phyloP scores from a whole-genome alignment of 768 basidiomycete species.

The Lactarius hengduanensis region DNA sequence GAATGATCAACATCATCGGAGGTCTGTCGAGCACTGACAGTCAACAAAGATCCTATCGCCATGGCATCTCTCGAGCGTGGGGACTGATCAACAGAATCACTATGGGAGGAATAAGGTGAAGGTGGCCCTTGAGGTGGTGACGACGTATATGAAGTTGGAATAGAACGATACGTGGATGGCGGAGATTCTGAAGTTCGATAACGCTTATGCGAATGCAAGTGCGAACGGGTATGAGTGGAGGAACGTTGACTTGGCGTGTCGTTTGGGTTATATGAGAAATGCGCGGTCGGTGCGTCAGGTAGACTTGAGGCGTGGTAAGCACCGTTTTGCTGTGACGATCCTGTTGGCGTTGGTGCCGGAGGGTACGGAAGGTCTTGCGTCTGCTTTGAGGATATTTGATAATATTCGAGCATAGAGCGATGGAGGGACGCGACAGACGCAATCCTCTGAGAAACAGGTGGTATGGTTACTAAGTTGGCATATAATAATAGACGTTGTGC shows the following conservation, averaged over 20 bases:
- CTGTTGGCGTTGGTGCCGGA: constrained; percentile 13
- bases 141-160: constrained; percentile 42
- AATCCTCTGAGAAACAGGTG: constrained; percentile 50
- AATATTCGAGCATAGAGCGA: constrained; percentile 66
- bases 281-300: constrained; percentile 6
- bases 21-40: constrained; percentile 36
- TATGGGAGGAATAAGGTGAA: constrained; percentile 72
- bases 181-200: constrained; percentile 28
- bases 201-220: constrained; percentile 29
- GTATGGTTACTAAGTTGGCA: constrained; percentile 6
- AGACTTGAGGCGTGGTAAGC: constrained; percentile 6
- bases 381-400: constrained; percentile 29
- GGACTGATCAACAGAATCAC: constrained; percentile 66
- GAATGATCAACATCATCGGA: constrained; percentile 14
- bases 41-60: constrained; percentile 76
- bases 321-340: constrained; percentile 9
- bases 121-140: constrained; percentile 43
- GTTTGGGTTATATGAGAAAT: not conserved
- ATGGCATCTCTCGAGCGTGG: constrained; percentile 72
- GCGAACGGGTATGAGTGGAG: constrained; percentile 8
- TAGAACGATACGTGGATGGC: constrained; percentile 55
- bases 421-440: constrained; percentile 71
- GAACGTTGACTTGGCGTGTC: constrained; percentile 15
- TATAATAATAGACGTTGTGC: constrained; percentile 29
- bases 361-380: constrained; percentile 12